Evolutionary conservation across 2,329 filamentous ascomycete species (phyloP), one percentile per base, ranked within the genome.

Genomic region (Fonsecaea pedrosoi): DNA sequence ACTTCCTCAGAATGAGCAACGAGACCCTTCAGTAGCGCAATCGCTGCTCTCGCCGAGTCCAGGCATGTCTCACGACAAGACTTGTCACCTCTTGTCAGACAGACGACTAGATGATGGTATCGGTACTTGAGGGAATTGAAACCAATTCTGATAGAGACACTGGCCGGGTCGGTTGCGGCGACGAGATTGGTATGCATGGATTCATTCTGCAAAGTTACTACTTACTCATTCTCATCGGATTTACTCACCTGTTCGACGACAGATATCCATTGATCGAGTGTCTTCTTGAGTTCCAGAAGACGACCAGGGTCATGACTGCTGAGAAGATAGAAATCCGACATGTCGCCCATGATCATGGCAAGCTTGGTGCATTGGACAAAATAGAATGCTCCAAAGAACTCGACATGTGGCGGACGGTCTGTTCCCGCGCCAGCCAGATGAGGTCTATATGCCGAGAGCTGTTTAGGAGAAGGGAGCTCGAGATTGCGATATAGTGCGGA

Each of bases 291-390:
- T 13, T 42, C 45, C n/a, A 54, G 15, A 9, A 34, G 59, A 12
- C 34, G 12, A 12, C 37, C 32, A 3, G 42, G 6, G 21, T 37
- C 30, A 18, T 21, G 57, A 6, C 53, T 45, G 45, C 53, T 15
- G 32, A 62, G 10, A 9, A 60, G 50, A 30, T 50, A 62, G 37
- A 54, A 54, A 34, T 62, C 48, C 10, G 48, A 62, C 1, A 62
- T 62, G 10, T 54, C 59, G 21, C 48, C 32, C 59, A 62, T 54
- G 9, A 62, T 62, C 45, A 62, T 62, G 7, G 59, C 59, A 42
- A 62, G 59, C 25, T 62, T 62, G 13, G 59, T 62, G 25, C 45
- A 54, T 42, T 62, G 59, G 30, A 62, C 48, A 54, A 62, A 62
- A 54, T 62, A 42, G 37, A 62, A 62, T 8, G 59, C 59, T 4